Evolutionary conservation across 2,329 filamentous ascomycete species (phyloP), one percentile per base, ranked within the genome.

Genomic region (Sarocladium brachiariae): DNA sequence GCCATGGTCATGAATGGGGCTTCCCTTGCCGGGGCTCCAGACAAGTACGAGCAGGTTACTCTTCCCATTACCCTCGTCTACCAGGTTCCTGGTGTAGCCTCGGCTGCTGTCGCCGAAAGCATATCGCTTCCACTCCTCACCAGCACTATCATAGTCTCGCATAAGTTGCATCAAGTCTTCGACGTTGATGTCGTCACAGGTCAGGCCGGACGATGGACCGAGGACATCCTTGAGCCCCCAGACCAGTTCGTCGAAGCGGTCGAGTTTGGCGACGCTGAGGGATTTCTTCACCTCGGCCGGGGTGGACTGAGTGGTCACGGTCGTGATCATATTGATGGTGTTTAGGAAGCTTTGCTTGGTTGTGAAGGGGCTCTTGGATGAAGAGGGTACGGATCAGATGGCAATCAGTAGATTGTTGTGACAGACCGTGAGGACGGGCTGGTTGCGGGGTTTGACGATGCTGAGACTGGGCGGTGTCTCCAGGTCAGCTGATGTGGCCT

Each of bases 1-100:
- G 63, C 84, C 85, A 67, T 89, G 86, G 65, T 96, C 91, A 64
- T 96, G 91, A 63, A 96, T 89, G 10, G 87, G 84, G 59, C 86
- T 92, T 33, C 80, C 80, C 69, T 89, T 89, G 49, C 87, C 86
- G 0, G 91, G 90, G 14, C 83, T 85, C 91, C 91, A 96, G 34
- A 95, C 90, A 35, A 96, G 80, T 45, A 96, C 81, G 55, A 95
- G 79, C 64, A 89, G 65, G 60, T 89, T 89, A 61, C 82, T 84
- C 67, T 87, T 88, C 53, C 71, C 89, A 59, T 96, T 96, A 2
- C 90, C 89, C 63, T 90, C 86, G 61, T 95, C 89, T 39, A 96
- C 89, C 3, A 96, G 77, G 63, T 96, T 96, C 51, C 91, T 74
- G 11, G 91, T 96, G 66, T 96, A 96, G 1, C 79, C 78, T 59